Conservation (phyloP, 108 stramenopile genomes). For the Cylindrotheca fusiformis region DNA sequence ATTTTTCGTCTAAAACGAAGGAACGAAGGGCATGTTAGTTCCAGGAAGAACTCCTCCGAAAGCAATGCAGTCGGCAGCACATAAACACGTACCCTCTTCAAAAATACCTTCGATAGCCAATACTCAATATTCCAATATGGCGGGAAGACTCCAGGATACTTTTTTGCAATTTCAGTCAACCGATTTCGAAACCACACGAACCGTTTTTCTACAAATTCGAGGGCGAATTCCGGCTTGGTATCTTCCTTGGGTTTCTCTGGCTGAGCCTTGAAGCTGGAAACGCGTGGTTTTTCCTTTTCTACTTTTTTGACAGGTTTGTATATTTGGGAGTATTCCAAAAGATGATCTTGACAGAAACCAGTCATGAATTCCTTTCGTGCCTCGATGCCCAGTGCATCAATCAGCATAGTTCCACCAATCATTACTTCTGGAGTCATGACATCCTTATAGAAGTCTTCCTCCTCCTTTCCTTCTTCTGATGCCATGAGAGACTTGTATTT, state of each 20-base stretch:
- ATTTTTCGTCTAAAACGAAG: constrained; percentile 28
- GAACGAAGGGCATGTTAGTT: background rate
- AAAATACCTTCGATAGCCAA: constrained; percentile 71
- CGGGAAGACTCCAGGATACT: constrained; percentile 89
- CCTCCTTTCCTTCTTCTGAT: constrained; percentile 28
- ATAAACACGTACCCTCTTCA: constrained; percentile 40
- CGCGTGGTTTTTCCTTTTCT: constrained; percentile 27
- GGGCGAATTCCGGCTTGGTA: constrained; percentile 35
- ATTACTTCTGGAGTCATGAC: constrained; percentile 58
- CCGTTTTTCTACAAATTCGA: constrained; percentile 90
- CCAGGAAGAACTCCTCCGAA: background rate
- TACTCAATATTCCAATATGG: constrained; percentile 89
- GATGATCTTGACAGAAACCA: constrained; percentile 80
- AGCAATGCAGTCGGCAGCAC: background rate
- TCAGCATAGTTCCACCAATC: constrained; percentile 86
- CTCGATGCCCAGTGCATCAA: constrained; percentile 91
- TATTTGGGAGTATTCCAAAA: constrained; percentile 70
- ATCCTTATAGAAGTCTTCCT: constrained; percentile 23
- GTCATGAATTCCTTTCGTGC: constrained; percentile 73
- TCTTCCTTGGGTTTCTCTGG: constrained; percentile 23
- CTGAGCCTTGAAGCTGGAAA: constrained; percentile 61
- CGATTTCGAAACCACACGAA: constrained; percentile 92
- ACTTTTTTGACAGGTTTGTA: constrained; percentile 55
- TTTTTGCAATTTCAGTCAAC: constrained; percentile 63
- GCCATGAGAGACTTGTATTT: constrained; percentile 17